Percentiles rank a stretch among this genome's conserved stretches.
Conservation (phyloP, 116 monocot genomes). For the Papilionanthe hybrid region DNA sequence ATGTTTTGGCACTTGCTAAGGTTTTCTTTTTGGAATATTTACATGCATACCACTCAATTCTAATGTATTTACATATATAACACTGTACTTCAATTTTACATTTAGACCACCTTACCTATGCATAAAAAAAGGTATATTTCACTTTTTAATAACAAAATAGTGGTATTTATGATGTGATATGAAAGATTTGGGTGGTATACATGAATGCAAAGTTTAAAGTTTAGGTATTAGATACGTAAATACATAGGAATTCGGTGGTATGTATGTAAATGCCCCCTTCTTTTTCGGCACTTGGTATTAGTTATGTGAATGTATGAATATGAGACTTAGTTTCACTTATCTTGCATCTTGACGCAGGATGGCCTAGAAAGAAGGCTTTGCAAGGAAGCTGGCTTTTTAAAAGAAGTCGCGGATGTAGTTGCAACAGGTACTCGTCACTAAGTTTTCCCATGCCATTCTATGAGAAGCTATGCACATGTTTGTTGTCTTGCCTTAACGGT, state of each 20-base stretch:
- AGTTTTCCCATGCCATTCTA: background rate
- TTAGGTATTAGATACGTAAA: too few species aligned
- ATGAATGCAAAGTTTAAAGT: too few species aligned
- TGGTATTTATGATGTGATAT: too few species aligned
- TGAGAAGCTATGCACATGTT: background rate
- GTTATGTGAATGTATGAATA: slow-evolving; percentile 2
- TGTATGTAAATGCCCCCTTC: too few species aligned
- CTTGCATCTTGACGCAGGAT: slow-evolving; percentile 33
- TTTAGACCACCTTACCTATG: too few species aligned
- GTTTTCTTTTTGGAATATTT: slow-evolving; percentile 16
- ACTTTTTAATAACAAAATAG: too few species aligned
- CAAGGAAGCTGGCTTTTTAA: slow-evolving; percentile 89
- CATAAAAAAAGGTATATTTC: too few species aligned
- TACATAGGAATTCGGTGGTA: too few species aligned
- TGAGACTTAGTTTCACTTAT: slow-evolving; percentile 1
- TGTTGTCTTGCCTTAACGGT: background rate
- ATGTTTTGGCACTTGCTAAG: slow-evolving; percentile 74
- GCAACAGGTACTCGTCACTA: slow-evolving; percentile 43
- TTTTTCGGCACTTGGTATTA: background rate
- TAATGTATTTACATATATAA: too few species aligned
- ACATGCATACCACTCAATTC: too few species aligned
- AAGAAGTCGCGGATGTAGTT: slow-evolving; percentile 78
- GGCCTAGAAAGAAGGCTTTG: slow-evolving; percentile 95
- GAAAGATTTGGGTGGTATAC: too few species aligned
- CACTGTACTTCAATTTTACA: too few species aligned